phyloP scores from a whole-genome alignment of 768 basidiomycete species.

The Amanita thiersii region DNA sequence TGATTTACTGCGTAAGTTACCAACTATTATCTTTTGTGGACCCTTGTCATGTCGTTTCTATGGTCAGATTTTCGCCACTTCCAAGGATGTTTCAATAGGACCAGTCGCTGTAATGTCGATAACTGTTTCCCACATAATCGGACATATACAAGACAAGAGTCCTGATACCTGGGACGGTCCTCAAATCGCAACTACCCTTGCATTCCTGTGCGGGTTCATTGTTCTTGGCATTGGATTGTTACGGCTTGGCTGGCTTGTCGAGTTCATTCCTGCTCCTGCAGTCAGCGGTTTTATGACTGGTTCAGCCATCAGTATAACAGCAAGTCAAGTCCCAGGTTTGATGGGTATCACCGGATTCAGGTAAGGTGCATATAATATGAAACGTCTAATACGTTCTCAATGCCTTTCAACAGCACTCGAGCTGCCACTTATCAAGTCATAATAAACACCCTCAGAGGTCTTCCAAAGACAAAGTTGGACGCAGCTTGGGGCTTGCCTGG shows the following conservation, averaged over 20 bases:
- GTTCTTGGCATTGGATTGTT: constrained; percentile 85
- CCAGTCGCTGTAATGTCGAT: constrained; percentile 99
- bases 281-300: constrained; percentile 96
- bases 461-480: constrained; percentile 64
- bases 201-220: constrained; percentile 87
- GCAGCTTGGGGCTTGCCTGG: constrained; percentile 87
- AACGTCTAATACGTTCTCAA: constrained; percentile 6
- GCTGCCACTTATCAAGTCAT: constrained; percentile 81
- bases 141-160: constrained; percentile 43
- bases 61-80: constrained; percentile 84
- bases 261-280: constrained; percentile 85
- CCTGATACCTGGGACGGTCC: constrained; percentile 56
- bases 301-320: constrained; percentile 87
- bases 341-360: constrained; percentile 84
- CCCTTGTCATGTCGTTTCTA: constrained; percentile 6
- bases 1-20: constrained; percentile 68
- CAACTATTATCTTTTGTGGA: not conserved
- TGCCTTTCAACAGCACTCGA: constrained; percentile 51
- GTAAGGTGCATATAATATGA: constrained; percentile 31
- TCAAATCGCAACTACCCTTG: constrained; percentile 76
- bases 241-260: constrained; percentile 88
- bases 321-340: constrained; percentile 82
- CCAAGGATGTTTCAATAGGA: constrained; percentile 98
- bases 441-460: constrained; percentile 86
- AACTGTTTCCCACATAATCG: constrained; percentile 75